A percentile compares a stretch with the other conserved stretches of the same genome.
Conservation (phyloP, 306 rosid species). For the Casuarina glauca region DNA sequence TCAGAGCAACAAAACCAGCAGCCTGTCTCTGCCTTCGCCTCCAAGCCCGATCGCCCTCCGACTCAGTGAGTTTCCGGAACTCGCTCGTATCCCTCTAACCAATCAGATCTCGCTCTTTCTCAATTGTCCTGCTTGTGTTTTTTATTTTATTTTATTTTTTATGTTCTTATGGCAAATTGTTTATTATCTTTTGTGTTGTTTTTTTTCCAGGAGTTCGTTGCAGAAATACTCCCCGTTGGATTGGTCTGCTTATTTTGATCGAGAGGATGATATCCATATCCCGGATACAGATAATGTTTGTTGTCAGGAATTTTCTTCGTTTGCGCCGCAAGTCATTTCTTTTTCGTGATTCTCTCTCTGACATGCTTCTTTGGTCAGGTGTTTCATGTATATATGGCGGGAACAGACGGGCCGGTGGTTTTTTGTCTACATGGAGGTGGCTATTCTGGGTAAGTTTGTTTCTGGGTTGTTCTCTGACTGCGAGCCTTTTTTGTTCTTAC, state of each 20-base stretch:
- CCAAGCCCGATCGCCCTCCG: conserved; percentile 75
- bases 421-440: conserved; percentile 98
- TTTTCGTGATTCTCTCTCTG: conserved; percentile 3
- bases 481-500: not conserved
- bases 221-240: conserved; percentile 63
- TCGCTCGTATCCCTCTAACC: not conserved
- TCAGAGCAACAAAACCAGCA: conserved; percentile 23
- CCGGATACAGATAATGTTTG: conserved; percentile 69
- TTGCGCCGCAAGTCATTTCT: not conserved
- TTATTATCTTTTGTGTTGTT: not conserved
- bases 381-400: conserved; percentile 90
- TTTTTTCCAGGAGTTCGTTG: conserved; percentile 50
- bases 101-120: not conserved
- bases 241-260: conserved; percentile 72
- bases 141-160: not conserved
- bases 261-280: conserved; percentile 66
- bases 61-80: conserved; percentile 52
- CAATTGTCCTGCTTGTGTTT: not conserved
- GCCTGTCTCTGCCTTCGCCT: conserved; percentile 58
- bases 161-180: not conserved
- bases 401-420: conserved; percentile 94
- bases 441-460: conserved; percentile 71
- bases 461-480: not conserved
- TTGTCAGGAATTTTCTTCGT: conserved; percentile 1
- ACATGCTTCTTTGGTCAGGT: conserved; percentile 49